Conservation (phyloP, 2,329 filamentous ascomycete species). For the Claviceps africana region DNA sequence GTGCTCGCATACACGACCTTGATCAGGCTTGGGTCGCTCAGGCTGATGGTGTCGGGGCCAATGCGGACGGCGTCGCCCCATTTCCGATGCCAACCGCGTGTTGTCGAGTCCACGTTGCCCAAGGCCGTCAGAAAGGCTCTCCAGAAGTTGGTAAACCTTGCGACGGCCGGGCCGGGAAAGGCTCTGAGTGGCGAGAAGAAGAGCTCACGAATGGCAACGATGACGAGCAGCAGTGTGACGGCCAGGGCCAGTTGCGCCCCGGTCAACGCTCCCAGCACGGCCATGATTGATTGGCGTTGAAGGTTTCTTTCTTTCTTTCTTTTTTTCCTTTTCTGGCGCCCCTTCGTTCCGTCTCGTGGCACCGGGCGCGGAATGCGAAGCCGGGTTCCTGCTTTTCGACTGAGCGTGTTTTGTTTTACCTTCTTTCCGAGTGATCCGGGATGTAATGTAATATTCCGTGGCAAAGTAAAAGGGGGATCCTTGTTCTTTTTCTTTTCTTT, state of each 20-base stretch:
- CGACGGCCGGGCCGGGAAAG: conserved; percentile 7
- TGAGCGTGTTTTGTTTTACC: background rate
- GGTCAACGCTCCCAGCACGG: background rate
- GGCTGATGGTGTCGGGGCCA: conserved; percentile 9
- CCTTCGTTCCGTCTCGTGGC: background rate
- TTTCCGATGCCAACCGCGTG: conserved; percentile 7
- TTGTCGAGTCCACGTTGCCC: conserved; percentile 5
- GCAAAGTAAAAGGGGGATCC: background rate
- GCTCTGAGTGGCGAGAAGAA: conserved; percentile 7
- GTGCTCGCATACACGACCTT: conserved; percentile 8
- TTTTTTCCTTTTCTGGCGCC: background rate
- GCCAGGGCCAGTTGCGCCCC: conserved; percentile 1
- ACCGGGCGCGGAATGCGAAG: background rate
- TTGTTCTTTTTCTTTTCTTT: background rate
- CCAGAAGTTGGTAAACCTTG: conserved; percentile 8
- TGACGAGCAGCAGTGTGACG: background rate
- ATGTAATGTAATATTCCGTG: background rate
- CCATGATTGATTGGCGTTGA: conserved; percentile 1
- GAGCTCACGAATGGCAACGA: background rate
- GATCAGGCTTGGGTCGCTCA: conserved; percentile 9
- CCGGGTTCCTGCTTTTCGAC: background rate
- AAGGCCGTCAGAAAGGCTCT: conserved; percentile 5
- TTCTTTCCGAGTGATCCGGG: background rate
- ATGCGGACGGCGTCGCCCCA: conserved; percentile 9
- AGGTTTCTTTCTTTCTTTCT: background rate